phyloP scores from a whole-genome alignment of 2,329 filamentous ascomycete species.

The Claviceps cyperi region DNA sequence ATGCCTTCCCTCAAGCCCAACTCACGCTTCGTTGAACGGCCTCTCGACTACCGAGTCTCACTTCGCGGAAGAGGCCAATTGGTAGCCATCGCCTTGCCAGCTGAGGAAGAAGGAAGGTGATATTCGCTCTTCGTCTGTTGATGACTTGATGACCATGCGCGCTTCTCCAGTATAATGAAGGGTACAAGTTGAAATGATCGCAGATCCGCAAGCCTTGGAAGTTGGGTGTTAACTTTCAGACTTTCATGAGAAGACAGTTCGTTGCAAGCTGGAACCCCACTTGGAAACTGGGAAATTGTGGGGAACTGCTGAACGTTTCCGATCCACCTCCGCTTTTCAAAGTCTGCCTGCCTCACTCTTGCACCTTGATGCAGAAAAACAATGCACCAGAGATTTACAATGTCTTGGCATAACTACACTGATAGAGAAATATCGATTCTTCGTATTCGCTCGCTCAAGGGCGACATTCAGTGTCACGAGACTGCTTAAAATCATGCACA shows the following conservation, averaged over 20 bases:
- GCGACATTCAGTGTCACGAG: constrained; percentile 3
- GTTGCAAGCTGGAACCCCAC: no score
- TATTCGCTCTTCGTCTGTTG: not conserved
- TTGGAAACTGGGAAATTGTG: no score
- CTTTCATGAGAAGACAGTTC: no score
- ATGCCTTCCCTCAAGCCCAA: not conserved
- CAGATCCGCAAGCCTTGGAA: no score
- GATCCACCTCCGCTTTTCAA: no score
- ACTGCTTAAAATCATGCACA: not conserved
- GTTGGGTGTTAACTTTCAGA: no score
- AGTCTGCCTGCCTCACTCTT: no score
- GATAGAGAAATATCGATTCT: not conserved
- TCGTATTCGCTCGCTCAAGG: not conserved
- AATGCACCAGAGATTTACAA: not conserved
- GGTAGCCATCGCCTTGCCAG: not conserved
- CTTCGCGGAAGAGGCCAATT: not conserved
- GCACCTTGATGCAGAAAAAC: no score
- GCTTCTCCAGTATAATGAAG: not conserved
- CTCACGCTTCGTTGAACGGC: not conserved
- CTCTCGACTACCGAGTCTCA: not conserved
- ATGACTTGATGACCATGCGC: no score
- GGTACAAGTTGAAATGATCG: no score
- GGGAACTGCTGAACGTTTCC: no score
- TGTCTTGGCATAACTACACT: not conserved
- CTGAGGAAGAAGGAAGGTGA: not conserved